Evolutionary conservation across 1,284 basidiomycete species (phyloP), one percentile per base, ranked within the genome.

Genomic region (Moniliophthora roreri): DNA sequence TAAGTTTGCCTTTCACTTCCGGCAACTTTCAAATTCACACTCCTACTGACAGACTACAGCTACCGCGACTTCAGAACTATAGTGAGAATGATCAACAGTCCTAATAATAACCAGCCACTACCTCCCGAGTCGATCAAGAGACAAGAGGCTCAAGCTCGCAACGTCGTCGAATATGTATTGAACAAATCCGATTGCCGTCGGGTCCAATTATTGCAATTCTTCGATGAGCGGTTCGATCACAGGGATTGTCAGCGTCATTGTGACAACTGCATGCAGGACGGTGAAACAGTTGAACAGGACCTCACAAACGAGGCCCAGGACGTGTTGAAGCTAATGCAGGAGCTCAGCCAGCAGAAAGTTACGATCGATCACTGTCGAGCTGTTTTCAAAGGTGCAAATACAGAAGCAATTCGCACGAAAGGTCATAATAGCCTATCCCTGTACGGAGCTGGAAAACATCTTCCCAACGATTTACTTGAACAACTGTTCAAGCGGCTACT

Each of bases 171-270:
- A 50, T 99, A 88, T 69, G 95, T 92, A 69, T 68, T 75, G 52
- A 94, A 98, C 69, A 79, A 83, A 54, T 84, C 86, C 35, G 91
- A 93, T 61, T 99, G 96, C 64, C 87, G 97, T 8, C 86, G 97
- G 1, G 79, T 81, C 2, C 91, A 93, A 63, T 78, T 99, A 16
- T 79, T 99, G 40, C 79, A 78, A 36, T 89, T 91, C 57, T 82
- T 85, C 53, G 78, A 78, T 56, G 89, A 93, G 66, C 77, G 76
- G 37, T 88, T 91, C 62, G 76, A 81, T 52, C 64, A 73, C 28
- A 68, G 65, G 9, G 57, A 77, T 26, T 96, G 94, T 64, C 69
- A 75, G 26, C 72, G 76, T 50, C 75, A 76, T 9, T 95, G 93
- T 65, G 87, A 94, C 68, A 93, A 90, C 60, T 95, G 92, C 66